These are phyloP conservation scores for Cadophora gregata DNA, from an alignment of 2,329 filamentous ascomycete species.

Conservation along the genomic window DNA sequence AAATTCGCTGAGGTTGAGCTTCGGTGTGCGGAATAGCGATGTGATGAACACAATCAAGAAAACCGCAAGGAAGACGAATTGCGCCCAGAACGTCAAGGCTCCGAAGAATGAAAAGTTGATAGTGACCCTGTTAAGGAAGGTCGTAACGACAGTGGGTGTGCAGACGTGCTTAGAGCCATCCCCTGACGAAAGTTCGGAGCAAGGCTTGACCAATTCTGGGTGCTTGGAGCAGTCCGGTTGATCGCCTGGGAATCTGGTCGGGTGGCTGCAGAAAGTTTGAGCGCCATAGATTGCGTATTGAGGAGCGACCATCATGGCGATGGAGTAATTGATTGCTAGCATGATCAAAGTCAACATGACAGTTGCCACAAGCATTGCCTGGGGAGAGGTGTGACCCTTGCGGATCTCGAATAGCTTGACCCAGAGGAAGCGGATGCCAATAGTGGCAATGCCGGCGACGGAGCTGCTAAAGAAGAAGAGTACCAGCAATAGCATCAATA, in stretches of 20 bases:
- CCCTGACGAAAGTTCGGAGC: slow-evolving; percentile 77
- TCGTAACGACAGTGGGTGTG: slow-evolving; percentile 89
- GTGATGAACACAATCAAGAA: slow-evolving; percentile 84
- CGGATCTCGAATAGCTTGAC: slow-evolving; percentile 90
- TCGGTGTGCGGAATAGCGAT: slow-evolving; percentile 80
- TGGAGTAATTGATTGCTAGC: slow-evolving; percentile 88
- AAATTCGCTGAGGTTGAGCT: slow-evolving; percentile 74
- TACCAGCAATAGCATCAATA: slow-evolving; percentile 83
- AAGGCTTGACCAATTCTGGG: slow-evolving; percentile 76
- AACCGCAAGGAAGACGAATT: slow-evolving; percentile 86
- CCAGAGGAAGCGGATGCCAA: slow-evolving; percentile 97
- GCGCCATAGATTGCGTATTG: slow-evolving; percentile 95
- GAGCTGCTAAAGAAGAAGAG: slow-evolving; percentile 89
- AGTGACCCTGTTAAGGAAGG: slow-evolving; percentile 89
- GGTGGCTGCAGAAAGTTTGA: slow-evolving; percentile 88
- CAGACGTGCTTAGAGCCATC: slow-evolving; percentile 80
- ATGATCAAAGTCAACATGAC: slow-evolving; percentile 90
- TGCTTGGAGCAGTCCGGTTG: slow-evolving; percentile 78
- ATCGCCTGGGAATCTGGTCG: slow-evolving; percentile 64
- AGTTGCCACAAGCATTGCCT: slow-evolving; percentile 88
- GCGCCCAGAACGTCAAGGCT: slow-evolving; percentile 91
- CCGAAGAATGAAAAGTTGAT: slow-evolving; percentile 97
- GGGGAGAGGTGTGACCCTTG: slow-evolving; percentile 86
- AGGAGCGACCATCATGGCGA: slow-evolving; percentile 93
- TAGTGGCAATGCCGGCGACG: slow-evolving; percentile 81